These are phyloP conservation scores for Tubosaeta sp. DNA, from an alignment of 768 basidiomycete genomes.

Conservation along the genomic window DNA sequence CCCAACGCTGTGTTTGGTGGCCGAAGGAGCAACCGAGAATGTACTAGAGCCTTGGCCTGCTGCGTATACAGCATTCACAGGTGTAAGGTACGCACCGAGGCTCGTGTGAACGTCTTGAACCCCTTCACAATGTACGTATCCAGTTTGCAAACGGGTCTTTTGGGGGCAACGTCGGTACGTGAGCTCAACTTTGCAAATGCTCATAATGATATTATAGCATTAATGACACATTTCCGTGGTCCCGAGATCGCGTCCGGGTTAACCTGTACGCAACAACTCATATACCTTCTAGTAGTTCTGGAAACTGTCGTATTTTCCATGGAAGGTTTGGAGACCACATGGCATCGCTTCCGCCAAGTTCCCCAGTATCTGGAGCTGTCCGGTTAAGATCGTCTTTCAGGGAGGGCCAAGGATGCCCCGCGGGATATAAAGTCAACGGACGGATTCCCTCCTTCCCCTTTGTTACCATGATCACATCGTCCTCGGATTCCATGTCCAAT, in stretches of 20 bases:
- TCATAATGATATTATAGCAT: not conserved
- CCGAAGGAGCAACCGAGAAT: not conserved
- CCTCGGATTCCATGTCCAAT: not conserved
- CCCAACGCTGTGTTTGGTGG: not conserved
- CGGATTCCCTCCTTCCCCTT: not conserved
- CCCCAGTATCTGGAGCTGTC: not conserved
- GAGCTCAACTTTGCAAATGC: not conserved
- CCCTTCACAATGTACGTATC: too few species aligned
- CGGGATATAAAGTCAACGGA: constrained; percentile 4
- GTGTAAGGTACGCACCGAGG: not conserved
- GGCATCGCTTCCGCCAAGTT: not conserved
- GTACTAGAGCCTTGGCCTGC: not conserved
- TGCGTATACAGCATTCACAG: not conserved
- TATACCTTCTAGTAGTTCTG: not conserved
- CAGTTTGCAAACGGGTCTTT: not conserved
- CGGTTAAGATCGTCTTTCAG: not conserved
- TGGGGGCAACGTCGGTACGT: not conserved
- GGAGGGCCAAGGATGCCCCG: not conserved
- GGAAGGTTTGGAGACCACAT: not conserved
- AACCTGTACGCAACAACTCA: not conserved
- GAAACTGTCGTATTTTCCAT: not conserved
- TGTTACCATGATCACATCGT: not conserved
- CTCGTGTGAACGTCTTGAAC: not conserved
- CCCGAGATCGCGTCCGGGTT: not conserved
- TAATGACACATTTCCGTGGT: not conserved